Evolutionary conservation across 352 stramenopile species (phyloP), one percentile per base, ranked within the genome.

Genomic region (Globisporangium camurandrum): DNA sequence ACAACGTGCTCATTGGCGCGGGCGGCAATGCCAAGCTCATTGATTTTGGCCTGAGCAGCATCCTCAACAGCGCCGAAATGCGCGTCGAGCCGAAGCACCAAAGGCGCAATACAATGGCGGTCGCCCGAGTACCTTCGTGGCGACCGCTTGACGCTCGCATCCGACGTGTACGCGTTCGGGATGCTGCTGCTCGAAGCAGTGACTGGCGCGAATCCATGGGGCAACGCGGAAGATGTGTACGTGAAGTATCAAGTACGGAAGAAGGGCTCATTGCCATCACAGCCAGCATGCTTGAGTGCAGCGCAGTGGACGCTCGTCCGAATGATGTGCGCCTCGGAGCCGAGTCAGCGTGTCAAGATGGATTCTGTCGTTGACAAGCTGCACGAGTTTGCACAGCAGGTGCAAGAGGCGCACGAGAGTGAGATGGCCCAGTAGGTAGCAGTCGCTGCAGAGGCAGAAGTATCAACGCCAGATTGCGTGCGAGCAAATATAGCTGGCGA

Each of bases 1-100:
- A 46, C 51, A 46, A 51, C 19, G 40, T 46, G 22, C 58, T 94
- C 12, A 54, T 93, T 8, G 74, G 73, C 19, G 40, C 58, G 26
- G 26, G 54, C 16, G 51, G 61, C 1, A 27, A 46, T 4, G 51
- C 46, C 2, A 64, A 68, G 28, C n/a, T 64, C n/a, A 36, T 37
- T 0, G 61, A 62, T 26, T 65, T 68, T 68, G 61, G 33, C 33
- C 14, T 39, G 9, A 39, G 33, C 14, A 39, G 33, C 2, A 39
- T 39, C 33, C 33, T 39, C 2, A 17, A 39, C 14, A 39, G 8
- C 14, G 33, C 33, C 33, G 33, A 39, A 16, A 2, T 39, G 12
- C 33, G 19, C 9, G 33, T 39, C 14, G 33, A 11, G 14, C 33
- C 14, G 5, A 39, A 39, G 33, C 33, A 16, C n/a, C 10, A 16